A percentile compares a stretch with the other conserved stretches of the same genome.
These are phyloP conservation scores for Nicotiana otophora DNA, from an alignment of 257 asterid genomes.

Conservation along the genomic window DNA sequence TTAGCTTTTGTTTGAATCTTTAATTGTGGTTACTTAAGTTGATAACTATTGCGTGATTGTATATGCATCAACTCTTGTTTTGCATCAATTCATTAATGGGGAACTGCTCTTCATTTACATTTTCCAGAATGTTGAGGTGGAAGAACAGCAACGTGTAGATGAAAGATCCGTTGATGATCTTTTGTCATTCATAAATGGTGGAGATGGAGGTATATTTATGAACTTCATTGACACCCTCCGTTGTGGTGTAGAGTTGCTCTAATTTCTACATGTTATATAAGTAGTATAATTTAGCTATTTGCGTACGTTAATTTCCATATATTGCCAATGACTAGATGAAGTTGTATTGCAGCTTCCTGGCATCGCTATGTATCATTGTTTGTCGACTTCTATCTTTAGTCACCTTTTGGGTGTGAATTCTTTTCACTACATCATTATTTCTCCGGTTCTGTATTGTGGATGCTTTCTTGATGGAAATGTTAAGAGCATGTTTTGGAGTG, in stretches of 20 bases:
- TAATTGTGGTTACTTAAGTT: background rate
- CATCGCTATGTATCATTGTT: background rate
- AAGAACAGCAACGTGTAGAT: slow-evolving; percentile 37
- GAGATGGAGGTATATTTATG: slow-evolving; percentile 31
- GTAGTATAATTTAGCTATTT: background rate
- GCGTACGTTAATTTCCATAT: background rate
- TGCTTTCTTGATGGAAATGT: background rate
- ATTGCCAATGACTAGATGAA: background rate
- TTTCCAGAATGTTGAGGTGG: slow-evolving; percentile 33
- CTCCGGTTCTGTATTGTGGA: background rate
- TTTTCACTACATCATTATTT: background rate
- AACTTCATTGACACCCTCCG: background rate
- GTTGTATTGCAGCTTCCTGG: background rate
- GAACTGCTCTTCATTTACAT: background rate
- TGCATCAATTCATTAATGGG: background rate
- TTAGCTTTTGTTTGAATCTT: background rate
- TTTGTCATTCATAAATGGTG: slow-evolving; percentile 43
- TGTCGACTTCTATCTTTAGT: background rate
- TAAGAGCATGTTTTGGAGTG: background rate
- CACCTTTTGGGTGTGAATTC: background rate
- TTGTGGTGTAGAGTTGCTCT: background rate
- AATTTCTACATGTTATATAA: background rate
- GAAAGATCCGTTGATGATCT: slow-evolving; percentile 47
- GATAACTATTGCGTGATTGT: background rate
- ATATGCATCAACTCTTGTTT: background rate